Evolutionary conservation across 2,329 filamentous ascomycete species (phyloP).

Genomic region (Graphiopsis chlorocephala): DNA sequence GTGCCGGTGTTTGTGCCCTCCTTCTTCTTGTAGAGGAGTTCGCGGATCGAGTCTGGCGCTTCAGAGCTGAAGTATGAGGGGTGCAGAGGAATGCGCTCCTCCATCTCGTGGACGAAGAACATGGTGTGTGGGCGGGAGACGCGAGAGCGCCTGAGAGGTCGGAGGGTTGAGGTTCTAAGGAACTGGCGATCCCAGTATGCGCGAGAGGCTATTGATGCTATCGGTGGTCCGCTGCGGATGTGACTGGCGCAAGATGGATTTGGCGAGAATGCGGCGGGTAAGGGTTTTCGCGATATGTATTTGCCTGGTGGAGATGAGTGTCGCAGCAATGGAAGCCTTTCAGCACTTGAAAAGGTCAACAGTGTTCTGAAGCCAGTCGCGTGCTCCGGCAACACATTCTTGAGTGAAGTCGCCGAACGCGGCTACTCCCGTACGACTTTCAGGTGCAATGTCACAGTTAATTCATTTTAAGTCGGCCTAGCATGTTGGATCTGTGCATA

Average conservation of each 20-base stretch:
- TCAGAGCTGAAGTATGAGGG: slow-evolving; percentile 95
- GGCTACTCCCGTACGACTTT: background rate
- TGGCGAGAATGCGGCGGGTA: background rate
- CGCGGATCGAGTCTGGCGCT: slow-evolving; percentile 86
- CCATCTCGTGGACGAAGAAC: slow-evolving; percentile 98
- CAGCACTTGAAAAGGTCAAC: slow-evolving; percentile 25
- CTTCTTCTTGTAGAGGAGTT: slow-evolving; percentile 85
- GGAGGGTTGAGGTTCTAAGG: background rate
- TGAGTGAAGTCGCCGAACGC: slow-evolving; percentile 12
- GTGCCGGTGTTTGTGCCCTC: slow-evolving; percentile 93
- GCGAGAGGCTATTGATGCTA: background rate
- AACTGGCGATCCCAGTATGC: background rate
- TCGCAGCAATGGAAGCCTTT: slow-evolving; percentile 24
- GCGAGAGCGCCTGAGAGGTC: background rate
- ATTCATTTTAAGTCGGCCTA: background rate
- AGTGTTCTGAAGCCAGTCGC: background rate
- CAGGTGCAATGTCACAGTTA: background rate
- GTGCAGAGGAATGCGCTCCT: slow-evolving; percentile 90
- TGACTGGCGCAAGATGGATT: background rate
- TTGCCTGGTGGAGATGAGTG: background rate
- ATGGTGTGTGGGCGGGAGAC: slow-evolving; percentile 48
- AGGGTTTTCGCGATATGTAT: background rate
- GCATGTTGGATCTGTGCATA: background rate
- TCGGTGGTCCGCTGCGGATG: background rate
- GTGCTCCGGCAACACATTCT: slow-evolving; percentile 9